phyloP scores from a whole-genome alignment of 2,329 filamentous ascomycete genomes.

The Xylaria sp. region DNA sequence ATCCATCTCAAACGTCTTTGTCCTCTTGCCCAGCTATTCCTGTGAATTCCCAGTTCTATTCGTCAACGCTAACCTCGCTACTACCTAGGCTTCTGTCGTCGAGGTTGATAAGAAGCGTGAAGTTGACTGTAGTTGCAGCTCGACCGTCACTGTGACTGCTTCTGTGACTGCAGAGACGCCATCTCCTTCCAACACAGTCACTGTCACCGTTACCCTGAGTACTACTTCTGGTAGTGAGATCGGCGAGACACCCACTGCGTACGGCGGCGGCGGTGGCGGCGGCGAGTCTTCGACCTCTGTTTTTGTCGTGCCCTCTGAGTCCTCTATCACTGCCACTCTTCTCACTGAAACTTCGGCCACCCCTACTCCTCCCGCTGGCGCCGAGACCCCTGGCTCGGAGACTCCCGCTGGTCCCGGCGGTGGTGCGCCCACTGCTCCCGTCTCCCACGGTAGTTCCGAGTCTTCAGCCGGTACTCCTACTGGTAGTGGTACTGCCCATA shows the following conservation, averaged over 20 bases:
- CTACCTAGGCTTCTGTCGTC: slow-evolving; percentile 34
- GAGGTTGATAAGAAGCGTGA: slow-evolving; percentile 37
- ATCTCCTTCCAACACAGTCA: slow-evolving; percentile 25
- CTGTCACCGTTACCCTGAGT: slow-evolving; percentile 30
- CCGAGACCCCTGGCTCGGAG: slow-evolving; percentile 16
- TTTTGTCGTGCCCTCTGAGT: slow-evolving; percentile 12
- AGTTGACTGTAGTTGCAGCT: slow-evolving; percentile 40
- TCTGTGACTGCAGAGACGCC: slow-evolving; percentile 27
- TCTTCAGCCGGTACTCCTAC: slow-evolving; percentile 16
- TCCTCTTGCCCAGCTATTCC: not conserved
- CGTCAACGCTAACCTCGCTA: slow-evolving; percentile 2
- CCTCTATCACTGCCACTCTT: slow-evolving; percentile 20
- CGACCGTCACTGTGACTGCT: slow-evolving; percentile 37
- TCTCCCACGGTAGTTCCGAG: slow-evolving; percentile 22
- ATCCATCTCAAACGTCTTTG: not conserved
- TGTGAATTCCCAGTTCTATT: not conserved
- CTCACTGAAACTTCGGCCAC: slow-evolving; percentile 32
- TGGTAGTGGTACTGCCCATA: slow-evolving; percentile 18
- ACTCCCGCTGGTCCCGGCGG: slow-evolving; percentile 15
- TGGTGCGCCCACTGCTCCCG: slow-evolving; percentile 6
- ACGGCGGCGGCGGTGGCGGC: slow-evolving; percentile 23
- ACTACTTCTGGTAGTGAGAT: slow-evolving; percentile 13
- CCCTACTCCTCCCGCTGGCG: slow-evolving; percentile 23
- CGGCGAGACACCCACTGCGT: slow-evolving; percentile 32
- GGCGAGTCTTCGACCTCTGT: slow-evolving; percentile 24